Evolutionary conservation across 192 early-diverging fungal species (phyloP).

Genomic region (Backusella mclennaniae): DNA sequence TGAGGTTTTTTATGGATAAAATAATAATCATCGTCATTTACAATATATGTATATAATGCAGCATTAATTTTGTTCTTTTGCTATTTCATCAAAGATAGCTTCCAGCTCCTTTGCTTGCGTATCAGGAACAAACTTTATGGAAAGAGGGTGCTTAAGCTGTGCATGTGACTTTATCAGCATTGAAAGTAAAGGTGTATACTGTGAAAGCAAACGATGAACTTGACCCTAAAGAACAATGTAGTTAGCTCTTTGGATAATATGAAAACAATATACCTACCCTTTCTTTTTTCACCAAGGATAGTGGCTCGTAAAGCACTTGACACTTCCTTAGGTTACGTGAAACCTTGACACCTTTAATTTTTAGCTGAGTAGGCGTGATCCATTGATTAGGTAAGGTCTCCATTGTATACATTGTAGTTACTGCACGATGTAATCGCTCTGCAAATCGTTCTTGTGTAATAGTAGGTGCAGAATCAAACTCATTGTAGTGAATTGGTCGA

Average conservation of each 20-base stretch:
- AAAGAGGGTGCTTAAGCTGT: slow-evolving; percentile 25
- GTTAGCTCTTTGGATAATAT: neutral
- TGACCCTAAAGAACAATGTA: slow-evolving; percentile 7
- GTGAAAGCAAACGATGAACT: slow-evolving; percentile 18
- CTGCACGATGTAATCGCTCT: slow-evolving; percentile 30
- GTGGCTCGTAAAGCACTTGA: slow-evolving; percentile 30
- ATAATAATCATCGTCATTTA: neutral
- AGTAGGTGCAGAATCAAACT: slow-evolving; percentile 30
- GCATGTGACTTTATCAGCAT: slow-evolving; percentile 26
- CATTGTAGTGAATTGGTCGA: slow-evolving; percentile 16
- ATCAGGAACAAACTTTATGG: slow-evolving; percentile 32
- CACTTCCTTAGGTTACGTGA: slow-evolving; percentile 30
- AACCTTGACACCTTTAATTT: slow-evolving; percentile 23
- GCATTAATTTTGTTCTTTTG: slow-evolving; percentile 1
- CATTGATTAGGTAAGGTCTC: slow-evolving; percentile 23
- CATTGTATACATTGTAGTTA: slow-evolving; percentile 24
- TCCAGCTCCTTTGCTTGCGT: slow-evolving; percentile 27
- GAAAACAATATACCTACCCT: slow-evolving; percentile 1
- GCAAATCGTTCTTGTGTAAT: slow-evolving; percentile 34
- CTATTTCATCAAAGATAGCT: slow-evolving; percentile 25
- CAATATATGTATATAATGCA: neutral
- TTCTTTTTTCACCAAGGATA: slow-evolving; percentile 17
- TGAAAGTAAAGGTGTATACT: slow-evolving; percentile 11
- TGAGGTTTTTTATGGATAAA: neutral
- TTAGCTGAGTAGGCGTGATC: slow-evolving; percentile 22